Evolutionary conservation across 2,329 filamentous ascomycete genomes (phyloP), one percentile per base, ranked within the genome.

Genomic region (Colletotrichum noveboracense): DNA sequence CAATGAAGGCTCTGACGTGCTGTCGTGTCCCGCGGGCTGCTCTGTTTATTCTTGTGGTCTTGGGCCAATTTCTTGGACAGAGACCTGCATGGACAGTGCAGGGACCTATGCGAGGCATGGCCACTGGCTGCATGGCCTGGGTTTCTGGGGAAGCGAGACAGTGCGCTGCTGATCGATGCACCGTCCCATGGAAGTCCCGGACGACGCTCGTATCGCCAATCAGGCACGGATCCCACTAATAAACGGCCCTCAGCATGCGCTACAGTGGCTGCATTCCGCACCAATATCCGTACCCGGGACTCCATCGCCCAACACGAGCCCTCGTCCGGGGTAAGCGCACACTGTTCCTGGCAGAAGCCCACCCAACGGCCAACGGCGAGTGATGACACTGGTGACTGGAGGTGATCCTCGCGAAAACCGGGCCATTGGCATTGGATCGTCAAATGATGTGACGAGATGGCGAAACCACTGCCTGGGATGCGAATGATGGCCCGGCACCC

Each of bases 211-310:
- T 75, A 73, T 75, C 28, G 69, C 21, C 32, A 66, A 36, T 66
- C 43, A 52, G 24, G 48, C 36, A 68, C 66, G 60, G 36, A 66
- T 58, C 26, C 55, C 68, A 61, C 72, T 72, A 75, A 72, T 56
- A 55, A 34, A 21, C 70, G 65, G 18, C 66, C 58, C 62, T 38
- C 62, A 67, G 55, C 67, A 67, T 58, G 70, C 58, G 58, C 48
- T 69, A 65, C 43, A 75, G 73, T 68, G 74, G 64, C 74, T 76
- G 70, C 74, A 76, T 71, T 71, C 61, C 68, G 52, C 38, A 28
- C 64, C n/a, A 52, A 21, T 52, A 52, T 52, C n/a, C 30, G 9
- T 9, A n/a, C 24, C 24, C 5, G 26, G 26, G 5, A 28, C 43
- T 58, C 73, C 70, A 60, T 73, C 48, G 60, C 48, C 36, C 56